Base-by-base conservation (phyloP, 2,329 filamentous ascomycete genomes). In the Ambrosiella xylebori region DNA sequence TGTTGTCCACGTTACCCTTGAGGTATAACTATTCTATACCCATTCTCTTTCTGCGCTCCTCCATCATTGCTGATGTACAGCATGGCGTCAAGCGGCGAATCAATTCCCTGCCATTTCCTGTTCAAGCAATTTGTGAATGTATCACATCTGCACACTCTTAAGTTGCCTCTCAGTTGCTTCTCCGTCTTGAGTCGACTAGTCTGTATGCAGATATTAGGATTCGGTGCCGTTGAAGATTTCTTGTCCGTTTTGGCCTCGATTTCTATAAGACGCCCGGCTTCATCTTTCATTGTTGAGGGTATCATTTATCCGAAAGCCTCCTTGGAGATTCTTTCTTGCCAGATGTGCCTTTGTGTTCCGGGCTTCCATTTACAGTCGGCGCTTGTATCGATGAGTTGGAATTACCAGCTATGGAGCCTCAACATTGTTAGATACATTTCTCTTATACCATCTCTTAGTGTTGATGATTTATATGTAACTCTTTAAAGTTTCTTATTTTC, bases 181-280 rank as follows among this genome's bases (percentile, higher is more conserved):
- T 78, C 85, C 79, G 79, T 91, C 83, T 82, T 80, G 81, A 89
- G 87, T 82, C 85, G 83, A 93, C 90, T 83, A 93, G 89, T 95
- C 89, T 86, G 81, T 83, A 85, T 94, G 89, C 89, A 87, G 76
- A 95, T 77, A 95, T 78, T 60, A 71, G 79, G 57, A 69, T 72
- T 70, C 70, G 68, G 64, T 65, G 67, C 27, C 64, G 64, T 69
- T 71, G 70, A 68, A 70, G 71, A 69, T 67, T 44, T 53, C 65
- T 61, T 63, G 65, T 65, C 70, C 78, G 78, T 81, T 74, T 79
- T 81, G 78, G 70, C 62, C 65, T 58, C 64, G 44, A 39, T 41
- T 57, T 61, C 52, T 54, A 58, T 61, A 56, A 52, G 52, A 65
- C 66, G 39, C 56, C 59, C 56, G 56, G 47, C 45, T 54, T 61